Percentiles rank a stretch among this genome's conserved stretches.
Conservation (phyloP, 2,329 filamentous ascomycete species). For the Xenoacremonium recifei region DNA sequence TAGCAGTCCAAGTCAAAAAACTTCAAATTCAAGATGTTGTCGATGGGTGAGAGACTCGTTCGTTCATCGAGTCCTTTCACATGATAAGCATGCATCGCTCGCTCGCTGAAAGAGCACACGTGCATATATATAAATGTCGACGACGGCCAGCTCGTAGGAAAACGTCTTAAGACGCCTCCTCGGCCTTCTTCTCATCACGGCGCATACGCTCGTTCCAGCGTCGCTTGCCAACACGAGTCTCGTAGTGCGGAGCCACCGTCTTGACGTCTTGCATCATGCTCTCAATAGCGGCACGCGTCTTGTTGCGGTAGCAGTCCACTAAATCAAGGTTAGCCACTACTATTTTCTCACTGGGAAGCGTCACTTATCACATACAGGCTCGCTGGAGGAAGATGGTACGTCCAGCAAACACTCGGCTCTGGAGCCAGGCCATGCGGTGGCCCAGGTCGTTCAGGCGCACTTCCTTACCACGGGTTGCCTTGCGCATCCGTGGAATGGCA, state of each 20-base stretch:
- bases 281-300: constrained; percentile 81
- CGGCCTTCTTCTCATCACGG: constrained; percentile 31
- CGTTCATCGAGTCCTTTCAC: too few relatives aligned
- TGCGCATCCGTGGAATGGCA: constrained; percentile 71
- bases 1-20: too few relatives aligned
- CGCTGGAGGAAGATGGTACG: constrained; percentile 86
- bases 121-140: background rate
- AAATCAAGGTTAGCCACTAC: constrained; percentile 8
- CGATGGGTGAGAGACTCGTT: too few relatives aligned
- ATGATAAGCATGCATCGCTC: too few relatives aligned
- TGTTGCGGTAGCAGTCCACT: constrained; percentile 95
- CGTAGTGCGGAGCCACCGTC: constrained; percentile 77
- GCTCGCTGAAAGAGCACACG: too few relatives aligned
- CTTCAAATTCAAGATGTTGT: too few relatives aligned
- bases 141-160: background rate
- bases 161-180: constrained; percentile 20
- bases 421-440: constrained; percentile 94
- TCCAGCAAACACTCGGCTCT: constrained; percentile 86
- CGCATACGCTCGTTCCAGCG: constrained; percentile 62
- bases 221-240: constrained; percentile 84
- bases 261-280: constrained; percentile 73
- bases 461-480: constrained; percentile 71
- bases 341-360: background rate
- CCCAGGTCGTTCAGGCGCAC: constrained; percentile 90
- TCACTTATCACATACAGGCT: constrained; percentile 66